Conservation (phyloP, 306 rosid genomes). For the Malus fusca region DNA sequence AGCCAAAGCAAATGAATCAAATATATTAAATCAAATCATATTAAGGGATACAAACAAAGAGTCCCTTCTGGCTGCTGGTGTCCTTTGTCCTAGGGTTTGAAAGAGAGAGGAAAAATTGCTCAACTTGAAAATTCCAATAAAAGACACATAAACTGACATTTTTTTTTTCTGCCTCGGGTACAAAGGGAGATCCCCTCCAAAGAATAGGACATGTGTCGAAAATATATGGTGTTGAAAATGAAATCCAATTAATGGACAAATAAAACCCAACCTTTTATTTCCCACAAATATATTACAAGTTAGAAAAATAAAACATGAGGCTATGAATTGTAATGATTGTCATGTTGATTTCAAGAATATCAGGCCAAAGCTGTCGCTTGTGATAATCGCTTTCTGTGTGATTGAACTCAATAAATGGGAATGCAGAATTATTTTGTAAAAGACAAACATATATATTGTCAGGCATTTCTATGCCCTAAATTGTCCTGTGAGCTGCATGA, state of each 20-base stretch:
- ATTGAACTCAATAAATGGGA: background rate
- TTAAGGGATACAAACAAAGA: slow-evolving; percentile 22
- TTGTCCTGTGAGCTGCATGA: background rate
- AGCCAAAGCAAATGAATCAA: background rate
- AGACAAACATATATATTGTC: background rate
- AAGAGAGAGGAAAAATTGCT: slow-evolving; percentile 24
- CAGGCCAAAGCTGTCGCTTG: background rate
- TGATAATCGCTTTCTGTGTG: background rate
- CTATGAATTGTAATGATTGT: slow-evolving; percentile 6
- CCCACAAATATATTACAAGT: background rate
- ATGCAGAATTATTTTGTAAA: background rate
- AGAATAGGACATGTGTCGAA: background rate
- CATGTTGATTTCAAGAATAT: background rate
- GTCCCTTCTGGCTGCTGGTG: slow-evolving; percentile 8
- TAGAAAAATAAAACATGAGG: background rate
- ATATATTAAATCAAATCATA: background rate
- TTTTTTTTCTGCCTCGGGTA: slow-evolving; percentile 4
- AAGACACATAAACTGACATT: slow-evolving; percentile 16
- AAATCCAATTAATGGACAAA: background rate
- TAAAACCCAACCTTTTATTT: background rate
- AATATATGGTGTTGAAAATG: background rate
- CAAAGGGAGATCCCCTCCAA: slow-evolving; percentile 1
- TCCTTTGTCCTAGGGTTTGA: slow-evolving; percentile 25
- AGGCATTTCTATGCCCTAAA: background rate
- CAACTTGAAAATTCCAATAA: slow-evolving; percentile 24